Base-by-base conservation (phyloP, 805 yeast species). In the Myxozyma vanderwaltii region DNA sequence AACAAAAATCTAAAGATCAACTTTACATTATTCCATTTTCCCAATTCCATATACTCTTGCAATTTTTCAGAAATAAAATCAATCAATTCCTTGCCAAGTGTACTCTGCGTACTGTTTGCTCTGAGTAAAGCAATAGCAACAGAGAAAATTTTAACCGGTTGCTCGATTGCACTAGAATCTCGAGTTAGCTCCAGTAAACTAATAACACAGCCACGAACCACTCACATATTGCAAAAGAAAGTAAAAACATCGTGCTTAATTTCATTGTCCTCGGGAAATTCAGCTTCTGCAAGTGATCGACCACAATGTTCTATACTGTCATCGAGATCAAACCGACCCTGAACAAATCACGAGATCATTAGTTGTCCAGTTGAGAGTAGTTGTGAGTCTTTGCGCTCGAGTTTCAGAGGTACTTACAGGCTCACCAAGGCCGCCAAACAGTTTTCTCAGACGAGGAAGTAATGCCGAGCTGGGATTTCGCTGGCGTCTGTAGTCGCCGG, bases 101-200 rank as follows among this genome's bases (percentile, higher is more conserved):
- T 76, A 36, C 82, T 80, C 71, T 83, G 84, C 59, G 80, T 80
- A 24, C 86, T 77, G 73, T 87, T 86, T 48, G 89, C 84, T 23
- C 85, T 76, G 68, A 86, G 80, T 4, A 91, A 75, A 64, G 90
- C 77, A 7, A 85, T 83, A 27, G 90, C 81, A 58, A 92, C 73
- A n/a, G 85, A 81, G 13, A 86, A 83, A 59, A 86, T 81, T 71
- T 91, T 94, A 63, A 91, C 96, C 0, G 99, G 98, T 72, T 92
- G 97, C 72, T 94, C 98, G 29, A 82, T 74, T 13, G 54, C 54
- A 40, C 67, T 64, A 36, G n/a, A 29, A n/a, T n/a, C n/a, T n/a
- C n/a, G n/a, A n/a, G n/a, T n/a, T n/a, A n/a, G n/a, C n/a, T n/a
- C n/a, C n/a, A n/a, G n/a, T n/a, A n/a, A n/a, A n/a, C n/a, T n/a